A percentile compares a stretch with the other conserved stretches of the same genome.
Conservation (phyloP, 1,284 basidiomycete species). For the Cryptococcus sp. region DNA sequence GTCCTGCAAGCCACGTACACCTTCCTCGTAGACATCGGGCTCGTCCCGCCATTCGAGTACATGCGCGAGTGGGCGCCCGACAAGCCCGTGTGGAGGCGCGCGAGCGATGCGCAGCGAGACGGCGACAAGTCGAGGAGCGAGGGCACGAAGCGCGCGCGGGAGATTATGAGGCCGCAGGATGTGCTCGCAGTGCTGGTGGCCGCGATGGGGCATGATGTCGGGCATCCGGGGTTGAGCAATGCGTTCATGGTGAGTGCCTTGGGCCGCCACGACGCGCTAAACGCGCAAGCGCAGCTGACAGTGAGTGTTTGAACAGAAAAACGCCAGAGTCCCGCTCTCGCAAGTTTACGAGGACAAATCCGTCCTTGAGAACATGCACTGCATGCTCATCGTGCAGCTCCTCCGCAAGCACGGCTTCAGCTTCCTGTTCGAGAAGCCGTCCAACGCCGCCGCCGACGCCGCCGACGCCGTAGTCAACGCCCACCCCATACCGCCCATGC, state of each 20-base stretch:
- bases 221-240: slow-evolving; percentile 88
- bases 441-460: background rate
- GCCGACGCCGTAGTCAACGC: background rate
- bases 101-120: slow-evolving; percentile 10
- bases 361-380: slow-evolving; percentile 90
- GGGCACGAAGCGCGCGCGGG: slow-evolving; percentile 43
- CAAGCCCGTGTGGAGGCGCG: slow-evolving; percentile 32
- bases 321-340: slow-evolving; percentile 81
- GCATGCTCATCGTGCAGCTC: slow-evolving; percentile 72
- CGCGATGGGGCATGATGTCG: slow-evolving; percentile 92
- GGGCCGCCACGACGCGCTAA: background rate
- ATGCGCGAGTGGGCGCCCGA: slow-evolving; percentile 29
- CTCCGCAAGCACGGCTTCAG: slow-evolving; percentile 74
- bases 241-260: slow-evolving; percentile 84
- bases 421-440: slow-evolving; percentile 45
- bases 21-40: slow-evolving; percentile 70
- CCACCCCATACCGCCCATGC: background rate
- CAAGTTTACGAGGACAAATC: slow-evolving; percentile 83
- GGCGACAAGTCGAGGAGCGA: slow-evolving; percentile 22
- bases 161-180: slow-evolving; percentile 62
- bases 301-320: slow-evolving; percentile 60
- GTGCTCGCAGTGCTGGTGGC: slow-evolving; percentile 79
- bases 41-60: slow-evolving; percentile 67
- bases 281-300: background rate
- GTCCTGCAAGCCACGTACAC: slow-evolving; percentile 87